Base-by-base conservation (phyloP, 164 flowering plant species). In the Liriodendron chinense region DNA sequence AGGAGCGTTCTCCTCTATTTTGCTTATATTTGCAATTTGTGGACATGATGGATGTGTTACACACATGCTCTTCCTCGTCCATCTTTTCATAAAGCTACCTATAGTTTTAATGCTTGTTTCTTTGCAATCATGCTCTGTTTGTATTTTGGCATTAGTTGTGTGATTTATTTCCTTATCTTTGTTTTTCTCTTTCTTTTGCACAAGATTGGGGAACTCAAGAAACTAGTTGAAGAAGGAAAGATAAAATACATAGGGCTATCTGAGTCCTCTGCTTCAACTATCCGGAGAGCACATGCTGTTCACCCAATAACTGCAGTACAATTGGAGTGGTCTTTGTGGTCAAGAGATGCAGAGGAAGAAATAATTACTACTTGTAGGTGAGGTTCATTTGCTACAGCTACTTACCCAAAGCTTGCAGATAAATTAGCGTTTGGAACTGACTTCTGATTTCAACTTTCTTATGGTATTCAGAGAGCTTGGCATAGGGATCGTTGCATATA, bases 401-500 rank as follows among this genome's bases (percentile, higher is more conserved):
- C 10, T n/a, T 47, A 34, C 43, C 53, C 10, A 48, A 6, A n/a
- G n/a, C 57, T 47, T 69, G 6, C 1, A 22, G 57, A 47, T 23
- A 20, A 9, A 9, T 61, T 10, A 26, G 4, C 9, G 16, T 24
- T 57, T 14, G 24, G 47, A 16, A 9, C 16, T 34, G 43, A 34
- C 43, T 34, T 34, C n/a, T 67, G n/a, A 69, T 71, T n/a, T 67
- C 20, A 57, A n/a, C 47, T 74, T 76, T n/a, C 53, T 50, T 73
- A 9, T 68, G 23, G 8, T 65, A 20, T 5, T 5, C 75, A 80
- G 77, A 34, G 82, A 80, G 47, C 82, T 80, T 59, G 93, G 91
- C 14, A 88, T 88, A 48, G 91, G 90, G 1, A 87, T 89, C 71
- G 91, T 89, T 75, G 78, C 91, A 10, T 89, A 85, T 68, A 82